Evolutionary conservation across 1,284 basidiomycete genomes (phyloP), one percentile per base, ranked within the genome.

Genomic region (Boletus smithii): DNA sequence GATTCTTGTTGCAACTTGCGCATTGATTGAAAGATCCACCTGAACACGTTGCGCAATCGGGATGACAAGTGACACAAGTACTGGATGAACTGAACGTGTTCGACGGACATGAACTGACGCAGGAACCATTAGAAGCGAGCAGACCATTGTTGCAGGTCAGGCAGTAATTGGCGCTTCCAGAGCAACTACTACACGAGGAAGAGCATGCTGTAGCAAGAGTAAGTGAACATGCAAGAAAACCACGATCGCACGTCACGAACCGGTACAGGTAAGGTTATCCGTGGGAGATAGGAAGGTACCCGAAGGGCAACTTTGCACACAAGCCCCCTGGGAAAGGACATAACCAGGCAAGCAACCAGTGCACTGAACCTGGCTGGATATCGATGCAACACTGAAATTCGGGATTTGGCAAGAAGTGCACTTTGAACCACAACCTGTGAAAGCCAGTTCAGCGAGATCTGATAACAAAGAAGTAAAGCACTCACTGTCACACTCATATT

Each of bases 41-140:
- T 18, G 82, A 77, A 67, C 90, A 92, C 5, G 83, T 81, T 6
- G 77, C 79, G 58, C 89, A 92, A 61, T 92, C 90, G 0, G 88
- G 79, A 50, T 92, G 89, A 65, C 90, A 92, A 3, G 78, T 54
- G 42, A 82, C 59, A 66, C 89, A 92, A 17, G 77, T 66, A 35
- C 79, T 79, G 16, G 79, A 74, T 13, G 85, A 77, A 41, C 73
- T 69, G 69, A 90, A 86, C 4, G 81, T 78, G 52, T 77, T 80
- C 18, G 80, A 73, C 0, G 90, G 87, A 61, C 89, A 92, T 5
- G 81, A 75, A 22, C 76, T 69, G 30, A 88, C 79, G 58, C 89
- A 92, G 64, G 79, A 77, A 13, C 89, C 89, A 32, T 71, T 66
- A 2, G 80, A 81, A 17, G 86, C 81, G 24, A 90, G 75, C 48